Evolutionary conservation across 169 alveolate species (phyloP), one percentile per base, ranked within the genome.

Genomic region (Theileria annulata): DNA sequence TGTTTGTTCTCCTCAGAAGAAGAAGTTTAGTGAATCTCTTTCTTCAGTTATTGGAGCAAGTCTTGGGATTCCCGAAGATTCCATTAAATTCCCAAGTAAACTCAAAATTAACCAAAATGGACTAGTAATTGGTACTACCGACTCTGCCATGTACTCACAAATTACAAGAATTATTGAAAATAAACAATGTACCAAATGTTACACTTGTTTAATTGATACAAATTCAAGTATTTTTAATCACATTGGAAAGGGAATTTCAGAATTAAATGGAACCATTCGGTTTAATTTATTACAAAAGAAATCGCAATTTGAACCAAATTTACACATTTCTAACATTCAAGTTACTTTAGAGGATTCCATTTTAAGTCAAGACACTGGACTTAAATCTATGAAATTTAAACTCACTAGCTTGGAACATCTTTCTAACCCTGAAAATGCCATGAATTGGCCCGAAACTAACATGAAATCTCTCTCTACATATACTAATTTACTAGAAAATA

Each of bases 51-150:
- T 80, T 2, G 88, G 79, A 10, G 78, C 88, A 37, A 72, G 67
- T 59, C 82, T 80, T 17, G 77, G 88, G 12, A 70, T 76, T 25
- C 27, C 82, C 9, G 66, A 51, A 30, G 59, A 62, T 6, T n/a
- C 54, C 51, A 82, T 82, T 27, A 35, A 78, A 15, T 82, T 82
- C 49, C 87, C 90, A 9, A 64, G 85, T 35, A 84, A 84, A 30
- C 84, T 84, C 25, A 28, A 75, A 17, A 80, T 49, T 12, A 56
- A 37, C 31, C 77, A 84, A 28, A 47, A 68, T 25, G 90, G 90
- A 12, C 82, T 84, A 5, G 84, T 84, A 0, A 71, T 84, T 10
- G 87, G 87, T 10, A 70, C 86, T 54, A 84, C 87, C 2, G 89
- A 82, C 54, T 66, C 13, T 13, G 42, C 83, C 2, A 82, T 82